phyloP scores from a whole-genome alignment of 2,329 filamentous ascomycete species.

The Aspergillus brunneoviolaceus region DNA sequence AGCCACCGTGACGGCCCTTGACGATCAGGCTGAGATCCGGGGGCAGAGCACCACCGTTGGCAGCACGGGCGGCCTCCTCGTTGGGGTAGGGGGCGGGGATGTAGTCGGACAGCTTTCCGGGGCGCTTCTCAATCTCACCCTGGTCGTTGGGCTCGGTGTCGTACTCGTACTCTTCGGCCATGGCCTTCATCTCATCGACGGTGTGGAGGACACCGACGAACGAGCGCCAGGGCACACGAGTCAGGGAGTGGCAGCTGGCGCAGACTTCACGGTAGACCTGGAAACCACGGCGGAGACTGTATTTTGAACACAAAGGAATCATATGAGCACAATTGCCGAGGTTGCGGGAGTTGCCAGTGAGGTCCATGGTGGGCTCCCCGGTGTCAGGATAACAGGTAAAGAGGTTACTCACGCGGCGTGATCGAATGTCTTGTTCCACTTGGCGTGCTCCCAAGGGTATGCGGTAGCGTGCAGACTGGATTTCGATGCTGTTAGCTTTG shows the following conservation, averaged over 20 bases:
- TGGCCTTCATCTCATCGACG: conserved; percentile 93
- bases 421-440: conserved; percentile 94
- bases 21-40: conserved; percentile 97
- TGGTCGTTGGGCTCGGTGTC: conserved; percentile 96
- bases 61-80: conserved; percentile 94
- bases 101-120: conserved; percentile 98
- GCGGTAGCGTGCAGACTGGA: conserved; percentile 81
- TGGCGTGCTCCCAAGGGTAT: conserved; percentile 94
- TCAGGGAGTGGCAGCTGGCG: conserved; percentile 94
- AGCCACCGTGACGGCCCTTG: conserved; percentile 96
- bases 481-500: conserved; percentile 29
- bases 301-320: conserved; percentile 16
- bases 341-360: conserved; percentile 11
- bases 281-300: conserved; percentile 94
- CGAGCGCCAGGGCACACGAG: conserved; percentile 87
- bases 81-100: conserved; percentile 96
- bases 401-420: conserved; percentile 77
- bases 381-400: background rate
- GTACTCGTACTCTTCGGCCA: conserved; percentile 98
- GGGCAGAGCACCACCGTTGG: conserved; percentile 96
- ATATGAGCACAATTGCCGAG: conserved; percentile 22
- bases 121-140: conserved; percentile 97
- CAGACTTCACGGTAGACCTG: conserved; percentile 99
- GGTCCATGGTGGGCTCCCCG: background rate
- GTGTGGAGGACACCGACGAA: conserved; percentile 91